Percentiles rank a stretch among this genome's conserved stretches.
phyloP scores from a whole-genome alignment of 2,329 filamentous ascomycete species.

The Pestalotiopsis sp. region DNA sequence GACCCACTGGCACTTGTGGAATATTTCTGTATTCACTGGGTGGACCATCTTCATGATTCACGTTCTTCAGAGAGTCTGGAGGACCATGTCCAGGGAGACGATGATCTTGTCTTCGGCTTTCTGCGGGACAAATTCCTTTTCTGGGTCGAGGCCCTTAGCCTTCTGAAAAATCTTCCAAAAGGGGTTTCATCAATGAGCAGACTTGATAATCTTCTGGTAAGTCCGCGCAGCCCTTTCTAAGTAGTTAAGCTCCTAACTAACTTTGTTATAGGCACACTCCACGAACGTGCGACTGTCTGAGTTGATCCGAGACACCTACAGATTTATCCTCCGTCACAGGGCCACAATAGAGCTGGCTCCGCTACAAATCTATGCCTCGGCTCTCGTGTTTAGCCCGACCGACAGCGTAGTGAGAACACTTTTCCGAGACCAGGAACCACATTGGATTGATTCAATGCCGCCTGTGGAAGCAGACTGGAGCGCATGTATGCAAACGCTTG shows the following conservation, averaged over 20 bases:
- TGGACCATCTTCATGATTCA: constrained; percentile 29
- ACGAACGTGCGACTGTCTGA: neutral
- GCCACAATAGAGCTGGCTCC: constrained; percentile 28
- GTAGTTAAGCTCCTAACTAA: neutral
- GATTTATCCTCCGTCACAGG: constrained; percentile 27
- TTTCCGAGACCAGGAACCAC: constrained; percentile 20
- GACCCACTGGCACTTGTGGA: constrained; percentile 28
- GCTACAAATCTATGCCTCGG: constrained; percentile 37
- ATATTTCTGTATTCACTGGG: constrained; percentile 39
- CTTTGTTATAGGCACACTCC: neutral
- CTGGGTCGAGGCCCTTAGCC: constrained; percentile 46
- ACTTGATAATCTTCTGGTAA: constrained; percentile 17
- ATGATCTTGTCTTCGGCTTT: constrained; percentile 31
- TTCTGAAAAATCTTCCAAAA: constrained; percentile 28
- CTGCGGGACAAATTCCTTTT: constrained; percentile 38
- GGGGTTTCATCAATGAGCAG: constrained; percentile 25
- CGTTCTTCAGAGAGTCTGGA: neutral
- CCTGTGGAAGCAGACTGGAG: constrained; percentile 8
- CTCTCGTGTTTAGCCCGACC: constrained; percentile 33
- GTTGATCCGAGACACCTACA: constrained; percentile 30
- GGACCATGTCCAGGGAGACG: constrained; percentile 14
- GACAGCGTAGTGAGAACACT: constrained; percentile 21
- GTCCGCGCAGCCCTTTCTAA: neutral
- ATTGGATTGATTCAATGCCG: constrained; percentile 20
- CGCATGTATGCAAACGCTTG: constrained; percentile 11